phyloP scores from a whole-genome alignment of 257 asterid genomes.

The Solanum pennellii region DNA sequence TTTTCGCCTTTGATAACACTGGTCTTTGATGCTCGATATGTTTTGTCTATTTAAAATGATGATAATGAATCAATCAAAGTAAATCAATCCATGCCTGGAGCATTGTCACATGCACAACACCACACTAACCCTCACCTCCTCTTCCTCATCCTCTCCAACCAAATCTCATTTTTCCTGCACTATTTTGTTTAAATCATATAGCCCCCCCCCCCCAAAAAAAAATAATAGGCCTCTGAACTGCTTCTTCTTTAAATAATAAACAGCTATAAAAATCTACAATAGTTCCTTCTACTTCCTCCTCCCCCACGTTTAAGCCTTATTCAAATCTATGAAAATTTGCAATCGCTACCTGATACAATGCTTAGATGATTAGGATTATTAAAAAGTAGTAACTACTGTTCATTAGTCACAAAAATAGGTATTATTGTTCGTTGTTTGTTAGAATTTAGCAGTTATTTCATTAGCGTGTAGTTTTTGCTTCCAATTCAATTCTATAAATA shows the following conservation, averaged over 20 bases:
- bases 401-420: no score
- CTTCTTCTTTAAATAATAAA: not conserved
- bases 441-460: no score
- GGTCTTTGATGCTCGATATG: not conserved
- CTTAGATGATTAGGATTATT: no score
- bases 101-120: not conserved
- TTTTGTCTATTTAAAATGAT: not conserved
- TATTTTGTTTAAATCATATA: not conserved
- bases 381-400: no score
- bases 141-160: not conserved
- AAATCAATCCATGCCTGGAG: not conserved
- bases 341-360: no score
- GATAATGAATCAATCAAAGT: not conserved
- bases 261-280: not conserved
- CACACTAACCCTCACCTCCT: not conserved
- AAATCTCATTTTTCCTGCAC: not conserved
- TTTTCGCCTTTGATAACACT: no score
- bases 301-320: not conserved
- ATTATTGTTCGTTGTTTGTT: no score
- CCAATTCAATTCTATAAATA: no score
- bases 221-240: not conserved
- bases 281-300: not conserved
- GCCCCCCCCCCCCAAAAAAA: not conserved
- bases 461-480: no score
- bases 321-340: not conserved